Conservation (phyloP, 2,329 filamentous ascomycete genomes). For the Beauveria varroae region DNA sequence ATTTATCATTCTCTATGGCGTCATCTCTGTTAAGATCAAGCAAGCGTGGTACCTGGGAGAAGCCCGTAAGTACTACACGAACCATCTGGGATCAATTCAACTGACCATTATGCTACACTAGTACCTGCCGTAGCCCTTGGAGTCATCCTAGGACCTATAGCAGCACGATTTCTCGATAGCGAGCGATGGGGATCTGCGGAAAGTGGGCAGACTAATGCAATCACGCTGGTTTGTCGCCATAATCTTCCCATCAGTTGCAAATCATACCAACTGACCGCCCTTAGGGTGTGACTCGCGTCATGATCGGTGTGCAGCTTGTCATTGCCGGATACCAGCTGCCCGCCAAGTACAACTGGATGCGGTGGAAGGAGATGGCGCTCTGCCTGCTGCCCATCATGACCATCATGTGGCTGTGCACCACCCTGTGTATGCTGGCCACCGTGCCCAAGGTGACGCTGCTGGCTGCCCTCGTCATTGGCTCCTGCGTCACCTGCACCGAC, state of each 20-base stretch:
- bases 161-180: slow-evolving; percentile 43
- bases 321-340: slow-evolving; percentile 57
- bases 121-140: slow-evolving; percentile 50
- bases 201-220: slow-evolving; percentile 23
- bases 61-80: slow-evolving; percentile 33
- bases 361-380: slow-evolving; percentile 46
- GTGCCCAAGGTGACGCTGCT: slow-evolving; percentile 48
- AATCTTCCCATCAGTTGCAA: neutral
- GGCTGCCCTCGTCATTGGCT: slow-evolving; percentile 48
- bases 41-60: slow-evolving; percentile 46
- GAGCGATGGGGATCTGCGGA: slow-evolving; percentile 31
- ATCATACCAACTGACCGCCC: neutral
- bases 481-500: slow-evolving; percentile 55
- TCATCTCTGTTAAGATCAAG: slow-evolving; percentile 46
- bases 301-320: slow-evolving; percentile 56
- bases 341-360: slow-evolving; percentile 42
- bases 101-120: slow-evolving; percentile 18
- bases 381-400: slow-evolving; percentile 54
- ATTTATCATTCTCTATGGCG: slow-evolving; percentile 41
- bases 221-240: slow-evolving; percentile 29
- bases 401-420: slow-evolving; percentile 53
- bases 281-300: slow-evolving; percentile 44
- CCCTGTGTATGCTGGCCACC: slow-evolving; percentile 45
- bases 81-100: neutral
- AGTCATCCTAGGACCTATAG: slow-evolving; percentile 45